Base-by-base conservation (phyloP, 495 filamentous ascomycete genomes). In the Podospora pseudocomata region DNA sequence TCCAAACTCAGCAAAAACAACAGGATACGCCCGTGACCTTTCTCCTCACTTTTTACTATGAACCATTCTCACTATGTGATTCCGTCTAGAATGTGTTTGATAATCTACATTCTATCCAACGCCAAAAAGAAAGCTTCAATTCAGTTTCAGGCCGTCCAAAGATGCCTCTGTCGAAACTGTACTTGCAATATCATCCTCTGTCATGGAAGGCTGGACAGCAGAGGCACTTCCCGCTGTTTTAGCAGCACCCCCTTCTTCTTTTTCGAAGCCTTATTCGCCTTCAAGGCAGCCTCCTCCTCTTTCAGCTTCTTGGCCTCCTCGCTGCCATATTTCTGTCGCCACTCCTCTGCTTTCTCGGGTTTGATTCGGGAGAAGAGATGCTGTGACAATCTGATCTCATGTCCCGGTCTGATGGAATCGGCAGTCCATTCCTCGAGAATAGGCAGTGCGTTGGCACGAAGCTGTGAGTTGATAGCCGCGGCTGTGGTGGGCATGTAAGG, bases 401-500 rank as follows among this genome's bases (percentile, higher is more conserved):
- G 92, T 55, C 89, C 89, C 1, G 86, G 82, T 67, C 87, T 82
- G 60, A 94, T 77, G 54, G 79, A 80, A 28, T 78, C 78, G 23
- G 84, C 80, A 65, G 83, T 79, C 89, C 90, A 93, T 2, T 91
- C 89, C 71, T 18, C 53, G 0, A 13, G 44, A 28, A 97, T 94
- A 60, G 74, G 72, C 49, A 85, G 81, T 65, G 89, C 83, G 0
- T 86, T 82, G 1, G 82, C 81, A 70, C 89, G 84, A 34, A 97
- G 84, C 78, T 94, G 91, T 60, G 84, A 72, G 63, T 87, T 81
- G 71, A 97, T 96, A 5, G 86, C 84, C 62, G 81, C 80, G 7
- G 89, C 81, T 15, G 91, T 93, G 20, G 85, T 85, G 53, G 92
- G 92, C 82, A 97, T 89, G 79, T 92, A 97, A 11, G 92, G 93